These are phyloP conservation scores for Fusarium liriodendri DNA, from an alignment of 2,329 filamentous ascomycete species.

Conservation along the genomic window DNA sequence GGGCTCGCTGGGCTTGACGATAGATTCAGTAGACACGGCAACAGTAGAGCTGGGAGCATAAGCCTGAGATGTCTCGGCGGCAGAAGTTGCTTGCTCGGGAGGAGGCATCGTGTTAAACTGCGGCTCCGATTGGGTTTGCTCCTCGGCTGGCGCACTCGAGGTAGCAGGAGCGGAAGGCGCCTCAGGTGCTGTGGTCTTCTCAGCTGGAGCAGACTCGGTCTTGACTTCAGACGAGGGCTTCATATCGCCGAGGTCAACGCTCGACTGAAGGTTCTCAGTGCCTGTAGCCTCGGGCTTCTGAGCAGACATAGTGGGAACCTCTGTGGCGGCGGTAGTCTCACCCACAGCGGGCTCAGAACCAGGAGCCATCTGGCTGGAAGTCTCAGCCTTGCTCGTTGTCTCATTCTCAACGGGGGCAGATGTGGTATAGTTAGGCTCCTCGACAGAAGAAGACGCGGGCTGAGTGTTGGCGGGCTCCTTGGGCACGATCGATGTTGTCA, in stretches of 20 bases:
- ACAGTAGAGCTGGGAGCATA: background rate
- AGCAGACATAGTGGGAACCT: constrained; percentile 4
- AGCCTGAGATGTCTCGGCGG: constrained; percentile 11
- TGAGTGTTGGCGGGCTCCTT: constrained; percentile 18
- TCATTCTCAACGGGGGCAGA: background rate
- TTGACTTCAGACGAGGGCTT: constrained; percentile 23
- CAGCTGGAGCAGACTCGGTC: constrained; percentile 10
- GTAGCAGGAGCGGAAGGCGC: constrained; percentile 8
- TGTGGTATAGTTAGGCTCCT: constrained; percentile 15
- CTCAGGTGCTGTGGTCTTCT: constrained; percentile 23
- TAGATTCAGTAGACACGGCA: constrained; percentile 4
- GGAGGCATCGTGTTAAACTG: constrained; percentile 11
- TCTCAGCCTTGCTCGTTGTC: background rate
- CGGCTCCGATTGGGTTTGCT: background rate
- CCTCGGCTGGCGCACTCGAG: constrained; percentile 4
- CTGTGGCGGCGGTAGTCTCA: constrained; percentile 8
- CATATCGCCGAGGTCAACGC: constrained; percentile 39
- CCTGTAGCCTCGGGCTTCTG: constrained; percentile 21
- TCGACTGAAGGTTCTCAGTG: constrained; percentile 23
- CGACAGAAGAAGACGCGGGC: background rate
- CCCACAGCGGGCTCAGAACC: constrained; percentile 7
- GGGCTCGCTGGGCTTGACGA: constrained; percentile 13
- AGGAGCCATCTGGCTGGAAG: constrained; percentile 1
- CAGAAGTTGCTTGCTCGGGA: constrained; percentile 17
- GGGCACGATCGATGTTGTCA: constrained; percentile 37